These are phyloP conservation scores for Thielaviopsis punctulata DNA, from an alignment of 2,329 filamentous ascomycete species.

Conservation along the genomic window DNA sequence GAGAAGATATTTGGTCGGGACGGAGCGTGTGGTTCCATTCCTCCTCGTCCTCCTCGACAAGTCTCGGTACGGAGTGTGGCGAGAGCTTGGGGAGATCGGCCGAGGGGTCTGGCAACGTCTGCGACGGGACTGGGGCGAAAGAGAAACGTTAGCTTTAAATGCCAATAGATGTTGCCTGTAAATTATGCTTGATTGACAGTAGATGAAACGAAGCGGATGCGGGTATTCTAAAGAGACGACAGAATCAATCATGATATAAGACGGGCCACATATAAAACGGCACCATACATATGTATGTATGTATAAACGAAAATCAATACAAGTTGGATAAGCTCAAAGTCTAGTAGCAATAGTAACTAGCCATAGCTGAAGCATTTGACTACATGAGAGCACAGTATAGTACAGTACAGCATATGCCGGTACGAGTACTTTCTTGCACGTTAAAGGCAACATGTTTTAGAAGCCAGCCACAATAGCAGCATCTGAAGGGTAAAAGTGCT, in stretches of 20 bases:
- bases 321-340: no score
- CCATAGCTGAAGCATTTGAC: no score
- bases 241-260: no score
- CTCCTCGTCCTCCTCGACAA: conserved; percentile 34
- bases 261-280: no score
- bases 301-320: background rate
- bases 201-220: background rate
- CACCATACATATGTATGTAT: no score
- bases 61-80: conserved; percentile 30
- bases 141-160: conserved; percentile 9
- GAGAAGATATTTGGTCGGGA: conserved; percentile 17
- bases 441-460: background rate
- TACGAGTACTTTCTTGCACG: background rate
- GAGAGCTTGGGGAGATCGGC: conserved; percentile 36
- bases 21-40: conserved; percentile 36
- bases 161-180: background rate
- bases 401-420: background rate
- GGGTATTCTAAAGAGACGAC: no score
- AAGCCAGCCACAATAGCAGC: background rate
- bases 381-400: no score
- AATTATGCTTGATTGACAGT: background rate
- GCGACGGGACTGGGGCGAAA: conserved; percentile 33
- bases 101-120: conserved; percentile 38
- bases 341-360: no score
- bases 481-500: background rate